Percentiles rank a stretch among this genome's conserved stretches.
Evolutionary conservation across 495 filamentous ascomycete species (phyloP).

Genomic region (Penicilliopsis zonata): DNA sequence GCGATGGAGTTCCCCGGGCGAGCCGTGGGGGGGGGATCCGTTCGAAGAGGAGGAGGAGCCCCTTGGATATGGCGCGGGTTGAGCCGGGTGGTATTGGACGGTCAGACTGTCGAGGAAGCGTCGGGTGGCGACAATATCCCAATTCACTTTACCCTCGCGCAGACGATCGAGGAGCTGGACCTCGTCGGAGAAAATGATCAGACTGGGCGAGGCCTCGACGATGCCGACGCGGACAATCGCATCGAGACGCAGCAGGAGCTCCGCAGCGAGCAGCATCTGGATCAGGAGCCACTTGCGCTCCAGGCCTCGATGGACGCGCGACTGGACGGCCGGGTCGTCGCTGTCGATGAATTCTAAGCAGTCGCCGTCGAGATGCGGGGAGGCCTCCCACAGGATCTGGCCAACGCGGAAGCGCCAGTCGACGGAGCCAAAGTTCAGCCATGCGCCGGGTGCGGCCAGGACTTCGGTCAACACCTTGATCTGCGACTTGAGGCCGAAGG

Average conservation of each 20-base stretch:
- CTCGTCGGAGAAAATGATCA: background rate
- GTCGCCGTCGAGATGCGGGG: constrained; percentile 40
- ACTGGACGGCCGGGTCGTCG: constrained; percentile 21
- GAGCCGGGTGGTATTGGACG: constrained; percentile 15
- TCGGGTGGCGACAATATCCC: constrained; percentile 67
- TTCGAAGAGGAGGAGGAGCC: constrained; percentile 11
- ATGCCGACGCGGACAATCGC: constrained; percentile 45
- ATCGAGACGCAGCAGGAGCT: constrained; percentile 65
- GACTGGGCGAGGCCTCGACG: background rate
- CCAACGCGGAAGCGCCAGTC: constrained; percentile 72
- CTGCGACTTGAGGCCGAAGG: constrained; percentile 35
- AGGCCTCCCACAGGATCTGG: constrained; percentile 64
- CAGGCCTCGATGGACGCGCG: constrained; percentile 24
- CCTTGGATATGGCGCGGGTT: constrained; percentile 9
- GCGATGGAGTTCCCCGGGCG: constrained; percentile 13
- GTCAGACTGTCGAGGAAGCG: constrained; percentile 65
- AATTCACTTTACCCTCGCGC: constrained; percentile 57
- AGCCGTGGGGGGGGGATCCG: constrained; percentile 4
- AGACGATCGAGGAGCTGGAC: constrained; percentile 38
- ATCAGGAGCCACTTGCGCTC: constrained; percentile 69
- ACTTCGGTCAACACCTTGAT: constrained; percentile 37
- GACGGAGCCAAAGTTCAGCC: constrained; percentile 68
- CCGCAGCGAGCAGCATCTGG: constrained; percentile 66
- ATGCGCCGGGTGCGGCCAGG: constrained; percentile 37
- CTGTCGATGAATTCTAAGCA: constrained; percentile 29